Base-by-base conservation (phyloP, 352 stramenopile species). In the Phytophthora sojae region DNA sequence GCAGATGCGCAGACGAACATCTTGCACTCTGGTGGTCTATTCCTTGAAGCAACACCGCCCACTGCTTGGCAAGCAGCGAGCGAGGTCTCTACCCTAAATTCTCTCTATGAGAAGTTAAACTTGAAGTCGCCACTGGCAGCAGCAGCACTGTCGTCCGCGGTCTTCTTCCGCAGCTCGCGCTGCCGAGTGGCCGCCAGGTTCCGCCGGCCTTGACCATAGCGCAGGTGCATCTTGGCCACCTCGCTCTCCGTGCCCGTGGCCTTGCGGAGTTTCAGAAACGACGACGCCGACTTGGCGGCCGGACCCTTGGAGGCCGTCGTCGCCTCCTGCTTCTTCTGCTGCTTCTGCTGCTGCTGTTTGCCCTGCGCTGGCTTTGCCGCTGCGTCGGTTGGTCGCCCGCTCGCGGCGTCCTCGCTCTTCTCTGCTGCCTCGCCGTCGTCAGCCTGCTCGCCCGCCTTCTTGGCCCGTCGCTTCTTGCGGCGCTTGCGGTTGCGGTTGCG, bases 141-240 rank as follows among this genome's bases (percentile, higher is more conserved):
- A 6, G 47, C 25, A 29, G 25, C 14, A 14, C 35, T 42, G 11
- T 62, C 44, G 23, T 61, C 50, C n/a, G 7, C 17, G 1, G 44
- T 19, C 61, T 78, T 74, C 44, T 71, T 73, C 4, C 81, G 80
- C 47, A 78, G 75, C 45, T 85, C 73, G 12, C 82, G 81, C 50
- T 89, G 85, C 11, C 80, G 75, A 7, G 73, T 85, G 0, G 85
- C 85, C 2, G 73, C 64, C 45, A 89, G 56, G 45, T 93, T 91
- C 42, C 83, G 83, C 6, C 81, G 75, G 11, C 85, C 85, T 9
- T 80, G 76, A 19, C 85, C 85, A 54, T 93, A 93, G 21, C 77
- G 80, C 15, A 93, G 73, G 29, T 93, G 85, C 85, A 93, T 93
- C 66, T 86, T 87, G 21, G 82, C 79, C 37, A 91, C 64, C 69